Evolutionary conservation across 352 stramenopile species (phyloP).

Genomic region (Nothophytophthora sp.): DNA sequence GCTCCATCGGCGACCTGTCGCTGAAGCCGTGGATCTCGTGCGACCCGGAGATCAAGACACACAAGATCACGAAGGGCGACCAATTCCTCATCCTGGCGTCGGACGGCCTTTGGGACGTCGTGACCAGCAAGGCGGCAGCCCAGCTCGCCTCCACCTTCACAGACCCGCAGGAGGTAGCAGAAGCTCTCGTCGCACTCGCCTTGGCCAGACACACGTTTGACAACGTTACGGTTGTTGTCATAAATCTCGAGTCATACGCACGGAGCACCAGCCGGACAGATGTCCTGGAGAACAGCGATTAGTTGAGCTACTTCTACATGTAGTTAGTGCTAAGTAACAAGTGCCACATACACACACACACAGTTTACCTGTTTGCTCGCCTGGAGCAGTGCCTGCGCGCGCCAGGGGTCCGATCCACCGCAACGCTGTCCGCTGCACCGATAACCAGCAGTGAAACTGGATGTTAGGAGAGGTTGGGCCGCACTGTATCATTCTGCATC

Average conservation of each 20-base stretch:
- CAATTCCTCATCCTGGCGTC: conserved; percentile 82
- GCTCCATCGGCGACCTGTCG: conserved; percentile 81
- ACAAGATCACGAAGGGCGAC: conserved; percentile 53
- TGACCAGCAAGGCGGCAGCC: conserved; percentile 64
- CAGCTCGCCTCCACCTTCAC: conserved; percentile 52
- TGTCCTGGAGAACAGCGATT: conserved; percentile 17
- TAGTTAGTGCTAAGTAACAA: too few species aligned
- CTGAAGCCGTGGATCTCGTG: conserved; percentile 78
- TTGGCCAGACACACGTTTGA: conserved; percentile 57
- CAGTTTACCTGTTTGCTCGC: too few species aligned
- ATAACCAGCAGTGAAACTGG: too few species aligned
- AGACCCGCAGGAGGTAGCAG: conserved; percentile 57
- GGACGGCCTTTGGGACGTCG: conserved; percentile 85
- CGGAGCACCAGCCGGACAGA: conserved; percentile 29
- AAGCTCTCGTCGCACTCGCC: conserved; percentile 62
- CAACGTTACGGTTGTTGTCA: conserved; percentile 82
- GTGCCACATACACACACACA: too few species aligned
- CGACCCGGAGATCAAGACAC: conserved; percentile 76
- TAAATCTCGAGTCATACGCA: conserved; percentile 61
- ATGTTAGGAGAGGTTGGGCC: too few species aligned
- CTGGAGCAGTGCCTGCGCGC: too few species aligned
- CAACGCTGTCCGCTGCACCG: too few species aligned
- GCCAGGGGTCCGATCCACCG: too few species aligned
- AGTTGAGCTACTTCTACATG: neutral
- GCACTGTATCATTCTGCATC: too few species aligned